phyloP scores from a whole-genome alignment of 306 rosid genomes.

The Quercus rubra region DNA sequence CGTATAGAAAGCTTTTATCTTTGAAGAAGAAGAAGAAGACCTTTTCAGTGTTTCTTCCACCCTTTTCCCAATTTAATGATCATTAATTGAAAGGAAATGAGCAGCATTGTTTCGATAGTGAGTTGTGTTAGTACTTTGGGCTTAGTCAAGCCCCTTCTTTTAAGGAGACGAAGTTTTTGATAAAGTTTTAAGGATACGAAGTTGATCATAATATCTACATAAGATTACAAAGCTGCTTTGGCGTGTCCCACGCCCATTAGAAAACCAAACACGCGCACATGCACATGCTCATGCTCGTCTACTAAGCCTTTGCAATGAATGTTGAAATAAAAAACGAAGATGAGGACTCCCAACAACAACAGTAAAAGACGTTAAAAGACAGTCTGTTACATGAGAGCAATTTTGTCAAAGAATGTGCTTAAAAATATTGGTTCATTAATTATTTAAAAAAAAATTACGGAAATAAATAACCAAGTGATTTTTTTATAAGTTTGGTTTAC shows the following conservation, averaged over 20 bases:
- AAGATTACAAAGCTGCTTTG: conserved; percentile 13
- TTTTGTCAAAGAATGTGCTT: too few species aligned
- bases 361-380: too few species aligned
- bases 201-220: conserved; percentile 20
- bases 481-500: too few species aligned
- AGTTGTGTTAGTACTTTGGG: conserved; percentile 21
- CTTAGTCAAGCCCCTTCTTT: conserved; percentile 60
- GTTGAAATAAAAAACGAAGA: not conserved
- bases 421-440: too few species aligned
- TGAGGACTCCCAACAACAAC: too few species aligned
- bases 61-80: conserved; percentile 10
- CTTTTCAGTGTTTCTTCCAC: conserved; percentile 21
- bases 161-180: conserved; percentile 28
- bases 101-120: not conserved
- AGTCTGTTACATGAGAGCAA: too few species aligned
- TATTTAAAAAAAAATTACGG: fast-evolving
- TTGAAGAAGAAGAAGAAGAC: conserved; percentile 24
- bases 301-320: not conserved
- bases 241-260: conserved; percentile 25
- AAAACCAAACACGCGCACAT: conserved; percentile 5
- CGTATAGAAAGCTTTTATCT: conserved; percentile 27
- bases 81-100: not conserved
- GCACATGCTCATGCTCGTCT: not conserved
- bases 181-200: not conserved
- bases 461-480: too few species aligned